Base-by-base conservation (phyloP, 768 basidiomycete species). In the Lactarius trivialis region DNA sequence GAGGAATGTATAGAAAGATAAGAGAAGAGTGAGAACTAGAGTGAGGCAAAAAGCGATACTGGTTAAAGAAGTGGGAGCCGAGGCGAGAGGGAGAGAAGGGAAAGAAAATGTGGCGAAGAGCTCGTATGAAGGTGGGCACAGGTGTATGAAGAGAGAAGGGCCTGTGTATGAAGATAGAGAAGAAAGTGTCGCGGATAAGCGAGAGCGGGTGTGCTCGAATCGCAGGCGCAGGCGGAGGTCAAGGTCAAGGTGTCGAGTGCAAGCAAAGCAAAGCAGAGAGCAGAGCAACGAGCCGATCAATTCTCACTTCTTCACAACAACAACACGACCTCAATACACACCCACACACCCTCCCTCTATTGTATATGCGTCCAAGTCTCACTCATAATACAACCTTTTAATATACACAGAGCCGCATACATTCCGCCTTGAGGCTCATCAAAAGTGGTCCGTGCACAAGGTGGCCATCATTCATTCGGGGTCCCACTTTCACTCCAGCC, bases 11-110 rank as follows among this genome's bases (percentile, higher is more conserved):
- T 48, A 60, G 52, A 60, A 69, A 73, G 70, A 68, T 68, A 73
- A 73, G 43, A 71, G 73, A 67, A 67, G 67, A 60, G 65, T 62
- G 60, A 70, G 71, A 72, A 65, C 66, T 71, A 66, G 70, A 68
- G 71, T 70, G 72, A 75, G 71, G 59, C 56, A 53, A 59, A 65
- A 71, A 64, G 68, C 63, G 65, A 68, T 61, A 55, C 37, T 58
- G 45, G 52, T 37, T 63, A 59, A 62, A 32, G 37, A 58, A 55
- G 64, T 24, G 61, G 60, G 51, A 53, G 43, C 62, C 28, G 49
- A 36, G 56, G 50, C 55, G 57, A 33, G 64, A 26, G 60, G 50
- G 56, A 60, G 45, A 41, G 21, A 12, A 24, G 49, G 37, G 63
- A 54, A 54, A 36, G n/a, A n/a, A n/a, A n/a, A 4, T 54, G 53